A percentile compares a stretch with the other conserved stretches of the same genome.
These are phyloP conservation scores for Aspergillus arachidicola DNA, from an alignment of 2,329 filamentous ascomycete genomes.

Conservation along the genomic window DNA sequence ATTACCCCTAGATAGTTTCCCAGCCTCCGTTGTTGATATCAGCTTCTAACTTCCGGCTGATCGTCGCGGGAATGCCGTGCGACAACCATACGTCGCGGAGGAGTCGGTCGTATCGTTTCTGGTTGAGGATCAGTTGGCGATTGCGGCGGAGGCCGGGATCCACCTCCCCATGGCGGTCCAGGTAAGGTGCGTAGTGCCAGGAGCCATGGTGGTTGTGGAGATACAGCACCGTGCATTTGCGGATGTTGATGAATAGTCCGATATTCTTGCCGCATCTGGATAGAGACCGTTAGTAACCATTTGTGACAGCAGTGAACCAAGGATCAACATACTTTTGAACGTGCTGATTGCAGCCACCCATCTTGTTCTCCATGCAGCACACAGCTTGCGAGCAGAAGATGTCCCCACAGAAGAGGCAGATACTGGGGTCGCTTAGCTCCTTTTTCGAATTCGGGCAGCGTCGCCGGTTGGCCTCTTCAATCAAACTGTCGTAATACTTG, in stretches of 20 bases:
- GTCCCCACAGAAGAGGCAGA: constrained; percentile 95
- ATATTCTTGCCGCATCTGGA: constrained; percentile 81
- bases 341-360: constrained; percentile 90
- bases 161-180: constrained; percentile 93
- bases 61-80: constrained; percentile 84
- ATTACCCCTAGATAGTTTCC: constrained; percentile 65
- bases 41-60: constrained; percentile 85
- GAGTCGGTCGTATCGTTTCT: constrained; percentile 88
- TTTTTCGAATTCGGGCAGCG: constrained; percentile 88
- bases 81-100: constrained; percentile 83
- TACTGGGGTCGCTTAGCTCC: constrained; percentile 84
- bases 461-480: constrained; percentile 83
- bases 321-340: constrained; percentile 68
- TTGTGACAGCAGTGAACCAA: not conserved
- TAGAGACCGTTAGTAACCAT: constrained; percentile 16
- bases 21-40: constrained; percentile 97
- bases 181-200: constrained; percentile 85
- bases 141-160: constrained; percentile 87
- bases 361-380: constrained; percentile 74
- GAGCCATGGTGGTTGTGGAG: constrained; percentile 80
- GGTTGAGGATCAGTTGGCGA: constrained; percentile 88
- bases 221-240: constrained; percentile 91
- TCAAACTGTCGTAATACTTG: constrained; percentile 86
- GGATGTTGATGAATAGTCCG: constrained; percentile 94
- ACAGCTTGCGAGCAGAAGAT: constrained; percentile 94